Evolutionary conservation across 305 asterid species (phyloP).

Genomic region (Fraxinus albicans): DNA sequence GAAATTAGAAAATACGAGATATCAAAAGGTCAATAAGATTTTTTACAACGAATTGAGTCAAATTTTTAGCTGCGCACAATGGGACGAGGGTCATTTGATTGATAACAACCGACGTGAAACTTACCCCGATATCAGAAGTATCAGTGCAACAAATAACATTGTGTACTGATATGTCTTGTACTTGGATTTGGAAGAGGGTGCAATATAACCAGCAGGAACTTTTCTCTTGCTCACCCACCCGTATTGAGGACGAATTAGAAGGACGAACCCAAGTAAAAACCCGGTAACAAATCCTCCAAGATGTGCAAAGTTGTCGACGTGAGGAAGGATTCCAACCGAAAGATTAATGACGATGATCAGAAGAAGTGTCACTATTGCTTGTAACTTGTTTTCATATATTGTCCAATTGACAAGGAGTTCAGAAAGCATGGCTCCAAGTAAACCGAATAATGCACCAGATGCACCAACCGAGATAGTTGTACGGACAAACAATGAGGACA

Average conservation of each 20-base stretch:
- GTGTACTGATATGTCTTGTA: conserved; percentile 64
- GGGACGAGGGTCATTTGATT: background rate
- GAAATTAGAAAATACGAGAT: background rate
- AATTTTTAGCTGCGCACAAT: too few species aligned
- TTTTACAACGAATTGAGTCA: background rate
- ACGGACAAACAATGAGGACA: conserved; percentile 65
- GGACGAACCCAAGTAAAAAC: conserved; percentile 70
- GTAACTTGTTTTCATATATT: conserved; percentile 77
- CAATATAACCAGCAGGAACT: conserved; percentile 36
- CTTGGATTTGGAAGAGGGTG: conserved; percentile 49
- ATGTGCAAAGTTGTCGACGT: conserved; percentile 94
- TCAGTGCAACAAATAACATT: conserved; percentile 39
- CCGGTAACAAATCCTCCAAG: conserved; percentile 84
- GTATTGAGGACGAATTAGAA: conserved; percentile 80
- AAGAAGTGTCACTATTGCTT: conserved; percentile 59
- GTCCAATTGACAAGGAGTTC: conserved; percentile 90
- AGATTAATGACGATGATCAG: conserved; percentile 69
- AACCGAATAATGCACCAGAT: conserved; percentile 88
- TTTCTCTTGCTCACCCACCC: conserved; percentile 52
- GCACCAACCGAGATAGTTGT: conserved; percentile 82
- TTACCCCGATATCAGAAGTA: conserved; percentile 52
- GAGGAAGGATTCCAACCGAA: conserved; percentile 93
- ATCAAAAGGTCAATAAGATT: background rate
- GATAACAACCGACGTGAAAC: background rate
- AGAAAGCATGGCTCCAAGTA: conserved; percentile 94